Evolutionary conservation across 1,139 yeast genomes (phyloP).

Genomic region (Diutina sp.): DNA sequence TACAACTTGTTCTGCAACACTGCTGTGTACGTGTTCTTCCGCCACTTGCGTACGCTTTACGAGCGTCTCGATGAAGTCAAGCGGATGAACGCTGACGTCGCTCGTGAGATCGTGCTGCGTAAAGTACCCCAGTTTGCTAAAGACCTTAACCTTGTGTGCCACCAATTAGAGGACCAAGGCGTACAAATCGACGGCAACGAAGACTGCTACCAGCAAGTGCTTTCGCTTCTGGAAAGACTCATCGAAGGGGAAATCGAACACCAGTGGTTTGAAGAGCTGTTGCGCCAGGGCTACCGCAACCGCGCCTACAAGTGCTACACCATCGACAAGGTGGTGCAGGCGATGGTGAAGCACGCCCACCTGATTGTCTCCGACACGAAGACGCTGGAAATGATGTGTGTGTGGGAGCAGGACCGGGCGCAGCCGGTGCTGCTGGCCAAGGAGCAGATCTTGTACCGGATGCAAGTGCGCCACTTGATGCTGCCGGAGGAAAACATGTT

Average conservation of each 20-base stretch:
- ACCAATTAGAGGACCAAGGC: conserved; percentile 72
- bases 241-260: conserved; percentile 91
- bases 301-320: conserved; percentile 89
- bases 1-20: conserved; percentile 85
- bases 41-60: conserved; percentile 73
- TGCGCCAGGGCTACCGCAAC: conserved; percentile 91
- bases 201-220: conserved; percentile 64
- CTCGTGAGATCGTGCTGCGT: conserved; percentile 57
- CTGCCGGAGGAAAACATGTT: conserved; percentile 85
- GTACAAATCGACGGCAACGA: conserved; percentile 57
- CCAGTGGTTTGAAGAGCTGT: conserved; percentile 89
- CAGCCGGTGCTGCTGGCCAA: conserved; percentile 57
- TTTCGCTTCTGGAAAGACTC: conserved; percentile 57
- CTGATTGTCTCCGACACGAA: conserved; percentile 66
- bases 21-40: conserved; percentile 81
- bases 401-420: conserved; percentile 73
- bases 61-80: conserved; percentile 73
- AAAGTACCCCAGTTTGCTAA: conserved; percentile 74
- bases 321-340: conserved; percentile 83
- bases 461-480: conserved; percentile 76
- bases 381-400: conserved; percentile 65
- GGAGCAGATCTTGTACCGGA: conserved; percentile 81
- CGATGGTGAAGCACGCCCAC: conserved; percentile 83
- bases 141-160: conserved; percentile 73
- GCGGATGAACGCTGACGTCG: conserved; percentile 47